Evolutionary conservation across 305 asterid genomes (phyloP), one percentile per base, ranked within the genome.

Genomic region (Vinca major): DNA sequence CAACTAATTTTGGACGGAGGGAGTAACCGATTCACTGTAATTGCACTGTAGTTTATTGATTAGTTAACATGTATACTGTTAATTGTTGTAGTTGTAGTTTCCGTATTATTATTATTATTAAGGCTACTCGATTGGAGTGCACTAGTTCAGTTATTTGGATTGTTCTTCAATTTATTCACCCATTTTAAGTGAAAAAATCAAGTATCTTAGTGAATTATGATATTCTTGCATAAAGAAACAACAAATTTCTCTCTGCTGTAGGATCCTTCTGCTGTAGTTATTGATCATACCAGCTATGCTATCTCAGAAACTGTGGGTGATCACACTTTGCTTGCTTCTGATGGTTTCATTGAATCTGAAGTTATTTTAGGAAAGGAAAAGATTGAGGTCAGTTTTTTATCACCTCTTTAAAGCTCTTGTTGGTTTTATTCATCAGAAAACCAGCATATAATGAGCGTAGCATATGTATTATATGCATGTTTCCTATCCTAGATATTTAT

Each of bases 281-380:
- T 89, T 68, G 96, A 92, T 74, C 97, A 92, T 78, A 75, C 83
- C 49, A 83, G 89, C 78, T 78, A 82, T 82, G 91, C 91, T 48
- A 81, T 84, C 70, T 84, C 91, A 36, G 86, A 82, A 80, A 78
- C 81, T 16, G 89, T 81, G 65, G 95, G 95, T 66, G 95, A 82
- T 80, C 96, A 88, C 72, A 82, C 93, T 33, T 71, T 89, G 78
- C 80, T 92, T 69, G 91, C 93, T 33, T 75, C 82, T 66, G 89
- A 89, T 70, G 77, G 77, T 64, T 62, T 88, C 71, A 79, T 89
- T 67, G 77, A 74, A 68, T 88, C 97, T 20, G 95, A 84, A 67
- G 95, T 83, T 73, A 80, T 92, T 69, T 72, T 88, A 79, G 98
- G 98, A 47, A 85, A 80, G 75, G 77, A 73, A 75, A 83, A 75